These are phyloP conservation scores for Penicillium sp. DNA, from an alignment of 2,329 filamentous ascomycete genomes.

Conservation along the genomic window DNA sequence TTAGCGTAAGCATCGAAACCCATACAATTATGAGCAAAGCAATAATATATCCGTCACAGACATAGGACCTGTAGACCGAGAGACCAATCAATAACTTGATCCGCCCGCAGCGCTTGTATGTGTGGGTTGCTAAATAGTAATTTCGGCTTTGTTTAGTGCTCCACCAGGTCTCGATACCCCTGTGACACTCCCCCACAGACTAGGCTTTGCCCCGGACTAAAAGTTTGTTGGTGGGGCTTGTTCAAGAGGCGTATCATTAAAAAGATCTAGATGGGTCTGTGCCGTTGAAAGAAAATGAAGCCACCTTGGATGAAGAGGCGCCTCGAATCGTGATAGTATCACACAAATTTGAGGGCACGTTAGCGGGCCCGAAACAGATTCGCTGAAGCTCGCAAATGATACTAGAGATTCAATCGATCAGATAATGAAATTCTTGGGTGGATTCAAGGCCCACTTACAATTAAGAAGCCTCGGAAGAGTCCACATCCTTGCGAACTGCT, in stretches of 20 bases:
- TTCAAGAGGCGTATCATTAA: not conserved
- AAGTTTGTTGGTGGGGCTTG: not conserved
- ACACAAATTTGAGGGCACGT: slow-evolving; percentile 6
- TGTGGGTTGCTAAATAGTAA: too few species aligned
- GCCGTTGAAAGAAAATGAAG: slow-evolving; percentile 14
- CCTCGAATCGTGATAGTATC: slow-evolving; percentile 16
- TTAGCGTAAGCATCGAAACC: not conserved
- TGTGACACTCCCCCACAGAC: too few species aligned
- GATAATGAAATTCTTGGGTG: not conserved
- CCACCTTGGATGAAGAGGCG: slow-evolving; percentile 16
- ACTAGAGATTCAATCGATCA: not conserved
- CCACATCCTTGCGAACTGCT: slow-evolving; percentile 26
- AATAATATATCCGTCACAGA: too few species aligned
- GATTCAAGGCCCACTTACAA: not conserved
- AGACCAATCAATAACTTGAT: too few species aligned
- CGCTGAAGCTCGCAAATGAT: slow-evolving; percentile 12
- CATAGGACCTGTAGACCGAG: too few species aligned
- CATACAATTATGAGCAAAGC: too few species aligned
- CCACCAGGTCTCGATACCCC: too few species aligned
- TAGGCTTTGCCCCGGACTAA: not conserved
- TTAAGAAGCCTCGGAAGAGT: slow-evolving; percentile 13
- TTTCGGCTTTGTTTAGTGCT: too few species aligned
- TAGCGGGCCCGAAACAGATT: slow-evolving; percentile 11
- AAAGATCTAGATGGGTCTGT: not conserved
- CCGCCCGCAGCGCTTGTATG: too few species aligned